Base-by-base conservation (phyloP, 225 moss, liverwort and hornwort species). In the Marchantia polymorpha region DNA sequence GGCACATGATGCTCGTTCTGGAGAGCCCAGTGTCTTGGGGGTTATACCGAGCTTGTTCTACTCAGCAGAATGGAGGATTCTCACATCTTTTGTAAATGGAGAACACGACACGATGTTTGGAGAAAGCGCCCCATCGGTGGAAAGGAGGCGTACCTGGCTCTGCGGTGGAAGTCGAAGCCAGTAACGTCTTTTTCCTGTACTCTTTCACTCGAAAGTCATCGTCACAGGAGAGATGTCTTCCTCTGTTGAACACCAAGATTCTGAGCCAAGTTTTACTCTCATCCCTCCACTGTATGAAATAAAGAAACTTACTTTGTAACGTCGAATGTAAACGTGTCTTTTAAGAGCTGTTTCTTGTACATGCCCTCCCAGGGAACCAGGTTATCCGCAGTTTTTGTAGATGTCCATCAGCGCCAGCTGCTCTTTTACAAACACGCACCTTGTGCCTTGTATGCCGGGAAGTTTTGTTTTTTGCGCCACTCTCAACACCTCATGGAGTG, bases 231-330 rank as follows among this genome's bases (percentile, higher is more conserved):
- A 63, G 64, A 46, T 10, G 77, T 26, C 61, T 23, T 31, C 72
- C 20, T 50, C 47, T 60, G 64, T 48, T 63, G 77, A 77, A 64
- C 64, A 64, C 77, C 74, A 72, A 75, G 83, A 53, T 77, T 56
- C 68, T 60, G 31, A 73, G 56, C 64, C 77, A 64, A 64, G 56
- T 77, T 72, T n/a, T 26, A 67, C 73, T 81, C 84, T 84, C 67
- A 69, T 84, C 84, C 84, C 80, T 84, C 84, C 84, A 84, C 72
- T 81, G 76, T 66, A 83, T 67, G 77, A 77, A 84, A 84, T 84
- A 84, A 84, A 84, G 80, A 73, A 80, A 56, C 52, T 70, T 49
- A 55, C 77, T 77, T 77, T 65, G 49, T 50, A 77, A 15, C 46
- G 77, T 77, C 49, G 50, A 77, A 49, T 46, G 75, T 56, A 59